Percentiles rank a stretch among this genome's conserved stretches.
Conservation (phyloP, 2,329 filamentous ascomycete species). For the Cucurbitaria berberidis region DNA sequence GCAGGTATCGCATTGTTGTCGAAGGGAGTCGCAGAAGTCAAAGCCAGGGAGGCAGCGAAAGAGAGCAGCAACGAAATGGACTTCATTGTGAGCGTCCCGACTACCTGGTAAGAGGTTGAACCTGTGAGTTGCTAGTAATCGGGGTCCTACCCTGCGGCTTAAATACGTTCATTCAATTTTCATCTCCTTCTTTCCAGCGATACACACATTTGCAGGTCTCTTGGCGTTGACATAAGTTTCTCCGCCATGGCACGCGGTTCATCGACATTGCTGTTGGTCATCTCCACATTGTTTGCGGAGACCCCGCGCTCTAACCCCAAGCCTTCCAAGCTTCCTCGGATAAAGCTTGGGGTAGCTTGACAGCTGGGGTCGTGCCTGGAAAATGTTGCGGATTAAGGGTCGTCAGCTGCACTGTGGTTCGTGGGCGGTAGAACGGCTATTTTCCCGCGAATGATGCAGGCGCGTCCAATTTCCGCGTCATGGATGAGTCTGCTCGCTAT, state of each 20-base stretch:
- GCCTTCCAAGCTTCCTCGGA: conserved; percentile 16
- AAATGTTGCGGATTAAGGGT: background rate
- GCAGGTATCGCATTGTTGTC: conserved; percentile 17
- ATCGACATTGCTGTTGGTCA: conserved; percentile 9
- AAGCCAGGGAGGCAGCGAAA: conserved; percentile 21
- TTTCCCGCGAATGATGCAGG: conserved; percentile 12
- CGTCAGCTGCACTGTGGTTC: conserved; percentile 7
- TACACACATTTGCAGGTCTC: background rate
- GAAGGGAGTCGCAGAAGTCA: conserved; percentile 19
- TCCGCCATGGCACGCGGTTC: conserved; percentile 11
- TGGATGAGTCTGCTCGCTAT: background rate
- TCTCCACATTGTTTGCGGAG: conserved; percentile 23
- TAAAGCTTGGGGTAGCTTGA: conserved; percentile 24
- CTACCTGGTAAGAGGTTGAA: background rate
- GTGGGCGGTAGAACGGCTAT: conserved; percentile 5
- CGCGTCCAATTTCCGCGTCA: background rate
- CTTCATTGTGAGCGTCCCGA: conserved; percentile 24
- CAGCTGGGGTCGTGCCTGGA: background rate
- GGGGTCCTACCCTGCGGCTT: background rate
- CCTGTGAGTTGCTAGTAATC: background rate
- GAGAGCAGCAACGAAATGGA: conserved; percentile 19
- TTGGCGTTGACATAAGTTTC: conserved; percentile 9
- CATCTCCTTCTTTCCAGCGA: background rate
- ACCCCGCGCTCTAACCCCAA: conserved; percentile 25
- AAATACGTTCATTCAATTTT: background rate